phyloP scores from a whole-genome alignment of 768 basidiomycete species.

The Podaxis sp. region DNA sequence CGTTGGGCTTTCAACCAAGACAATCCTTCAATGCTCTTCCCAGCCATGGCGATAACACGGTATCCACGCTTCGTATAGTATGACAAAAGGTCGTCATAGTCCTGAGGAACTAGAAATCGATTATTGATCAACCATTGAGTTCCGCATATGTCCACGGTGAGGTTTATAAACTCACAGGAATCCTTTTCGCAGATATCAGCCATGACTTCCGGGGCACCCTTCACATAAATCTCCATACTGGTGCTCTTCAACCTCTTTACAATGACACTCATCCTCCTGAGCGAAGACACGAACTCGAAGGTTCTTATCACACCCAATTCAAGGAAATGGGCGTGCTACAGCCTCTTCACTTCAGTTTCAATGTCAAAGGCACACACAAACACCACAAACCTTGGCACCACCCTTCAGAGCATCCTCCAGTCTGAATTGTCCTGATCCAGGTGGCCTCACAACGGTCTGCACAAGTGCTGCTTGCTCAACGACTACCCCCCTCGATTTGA shows the following conservation, averaged over 20 bases:
- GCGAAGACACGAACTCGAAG: slow-evolving; percentile 93
- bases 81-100: slow-evolving; percentile 93
- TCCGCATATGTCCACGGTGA: neutral
- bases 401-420: slow-evolving; percentile 93
- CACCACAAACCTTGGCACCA: slow-evolving; percentile 59
- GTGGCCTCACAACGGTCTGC: slow-evolving; percentile 94
- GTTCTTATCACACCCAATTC: slow-evolving; percentile 95
- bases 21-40: slow-evolving; percentile 89
- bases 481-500: slow-evolving; percentile 61
- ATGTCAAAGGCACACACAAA: neutral
- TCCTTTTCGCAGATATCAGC: slow-evolving; percentile 87
- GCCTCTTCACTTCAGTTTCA: neutral
- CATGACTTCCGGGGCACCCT: slow-evolving; percentile 99
- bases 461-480: slow-evolving; percentile 85
- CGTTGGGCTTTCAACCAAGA: slow-evolving; percentile 98
- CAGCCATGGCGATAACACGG: slow-evolving; percentile 97
- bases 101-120: slow-evolving; percentile 73
- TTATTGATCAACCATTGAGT: slow-evolving; percentile 1
- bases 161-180: slow-evolving; percentile 63
- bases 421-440: slow-evolving; percentile 87
- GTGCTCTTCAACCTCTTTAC: slow-evolving; percentile 92
- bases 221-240: slow-evolving; percentile 98
- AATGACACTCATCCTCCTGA: slow-evolving; percentile 96
- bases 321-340: slow-evolving; percentile 91
- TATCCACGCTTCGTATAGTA: slow-evolving; percentile 98